Evolutionary conservation across 768 basidiomycete genomes (phyloP).

Genomic region (Hypholoma sublateritium): DNA sequence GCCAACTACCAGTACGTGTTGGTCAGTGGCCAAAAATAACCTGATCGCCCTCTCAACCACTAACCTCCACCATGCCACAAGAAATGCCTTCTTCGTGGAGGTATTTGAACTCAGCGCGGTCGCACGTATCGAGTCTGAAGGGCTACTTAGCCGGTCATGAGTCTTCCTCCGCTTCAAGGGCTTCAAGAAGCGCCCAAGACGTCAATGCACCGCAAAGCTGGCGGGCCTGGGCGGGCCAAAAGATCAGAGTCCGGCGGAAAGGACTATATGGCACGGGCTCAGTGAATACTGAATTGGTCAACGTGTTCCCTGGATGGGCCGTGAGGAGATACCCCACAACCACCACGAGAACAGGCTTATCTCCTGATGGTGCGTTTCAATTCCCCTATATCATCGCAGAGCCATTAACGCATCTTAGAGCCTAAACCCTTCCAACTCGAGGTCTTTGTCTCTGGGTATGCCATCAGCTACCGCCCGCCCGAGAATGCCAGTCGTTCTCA

Average conservation of each 20-base stretch:
- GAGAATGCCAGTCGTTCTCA: constrained; percentile 73
- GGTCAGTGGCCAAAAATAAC: constrained; percentile 20
- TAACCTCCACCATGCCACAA: constrained; percentile 31
- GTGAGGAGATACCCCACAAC: constrained; percentile 44
- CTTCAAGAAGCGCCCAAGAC: constrained; percentile 15
- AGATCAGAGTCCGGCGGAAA: constrained; percentile 34
- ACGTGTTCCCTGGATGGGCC: constrained; percentile 80
- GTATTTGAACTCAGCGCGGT: constrained; percentile 30
- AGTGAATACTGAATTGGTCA: constrained; percentile 21
- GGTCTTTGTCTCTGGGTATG: constrained; percentile 77
- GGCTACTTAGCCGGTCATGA: constrained; percentile 50
- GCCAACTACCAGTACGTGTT: not conserved
- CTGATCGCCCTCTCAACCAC: constrained; percentile 9
- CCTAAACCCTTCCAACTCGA: constrained; percentile 64
- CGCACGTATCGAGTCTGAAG: constrained; percentile 40
- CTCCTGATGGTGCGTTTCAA: constrained; percentile 6
- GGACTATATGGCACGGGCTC: constrained; percentile 10
- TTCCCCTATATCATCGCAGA: not conserved
- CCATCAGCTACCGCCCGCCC: constrained; percentile 55
- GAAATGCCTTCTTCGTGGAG: constrained; percentile 36
- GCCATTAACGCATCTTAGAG: constrained; percentile 6
- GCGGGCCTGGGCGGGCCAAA: constrained; percentile 67
- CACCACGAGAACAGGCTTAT: constrained; percentile 2
- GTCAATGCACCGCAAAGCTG: constrained; percentile 39
- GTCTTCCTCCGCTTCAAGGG: constrained; percentile 19